These are phyloP conservation scores for Boletus rubropictus DNA, from an alignment of 768 basidiomycete species.

Conservation along the genomic window DNA sequence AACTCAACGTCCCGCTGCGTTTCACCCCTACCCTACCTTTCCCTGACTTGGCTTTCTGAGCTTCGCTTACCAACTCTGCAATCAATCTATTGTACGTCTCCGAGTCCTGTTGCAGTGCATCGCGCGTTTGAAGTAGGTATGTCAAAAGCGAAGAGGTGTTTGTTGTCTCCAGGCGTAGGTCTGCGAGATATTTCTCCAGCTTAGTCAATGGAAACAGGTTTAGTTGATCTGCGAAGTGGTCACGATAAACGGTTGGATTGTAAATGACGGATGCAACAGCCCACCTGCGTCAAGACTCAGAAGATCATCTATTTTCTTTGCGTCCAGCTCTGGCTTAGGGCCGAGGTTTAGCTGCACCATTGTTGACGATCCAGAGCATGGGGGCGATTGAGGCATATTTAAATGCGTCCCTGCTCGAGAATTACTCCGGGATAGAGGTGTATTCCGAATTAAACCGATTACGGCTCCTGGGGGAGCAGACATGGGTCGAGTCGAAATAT, in stretches of 20 bases:
- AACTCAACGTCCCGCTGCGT: constrained; percentile 45
- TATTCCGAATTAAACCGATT: constrained; percentile 29
- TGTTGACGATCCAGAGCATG: constrained; percentile 26
- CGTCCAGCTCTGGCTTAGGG: constrained; percentile 69
- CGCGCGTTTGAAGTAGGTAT: constrained; percentile 73
- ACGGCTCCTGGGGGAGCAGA: constrained; percentile 71
- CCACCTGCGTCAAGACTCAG: constrained; percentile 64
- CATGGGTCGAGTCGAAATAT: constrained; percentile 77
- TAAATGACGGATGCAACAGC: constrained; percentile 13
- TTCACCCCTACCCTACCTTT: constrained; percentile 45
- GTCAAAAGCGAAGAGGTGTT: constrained; percentile 73
- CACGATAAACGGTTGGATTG: constrained; percentile 2
- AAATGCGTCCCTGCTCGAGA: constrained; percentile 51
- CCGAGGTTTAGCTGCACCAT: constrained; percentile 54
- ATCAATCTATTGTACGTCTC: constrained; percentile 90
- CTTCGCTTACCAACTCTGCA: constrained; percentile 87
- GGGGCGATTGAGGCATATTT: constrained; percentile 41
- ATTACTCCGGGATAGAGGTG: constrained; percentile 33
- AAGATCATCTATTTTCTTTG: constrained; percentile 56
- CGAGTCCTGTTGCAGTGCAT: constrained; percentile 78
- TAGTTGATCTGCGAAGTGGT: constrained; percentile 50
- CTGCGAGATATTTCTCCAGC: constrained; percentile 61
- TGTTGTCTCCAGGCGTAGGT: constrained; percentile 67
- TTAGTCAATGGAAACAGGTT: constrained; percentile 62
- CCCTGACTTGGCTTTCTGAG: constrained; percentile 73